These are phyloP conservation scores for Capronia coronata DNA, from an alignment of 2,329 filamentous ascomycete genomes.

Conservation along the genomic window DNA sequence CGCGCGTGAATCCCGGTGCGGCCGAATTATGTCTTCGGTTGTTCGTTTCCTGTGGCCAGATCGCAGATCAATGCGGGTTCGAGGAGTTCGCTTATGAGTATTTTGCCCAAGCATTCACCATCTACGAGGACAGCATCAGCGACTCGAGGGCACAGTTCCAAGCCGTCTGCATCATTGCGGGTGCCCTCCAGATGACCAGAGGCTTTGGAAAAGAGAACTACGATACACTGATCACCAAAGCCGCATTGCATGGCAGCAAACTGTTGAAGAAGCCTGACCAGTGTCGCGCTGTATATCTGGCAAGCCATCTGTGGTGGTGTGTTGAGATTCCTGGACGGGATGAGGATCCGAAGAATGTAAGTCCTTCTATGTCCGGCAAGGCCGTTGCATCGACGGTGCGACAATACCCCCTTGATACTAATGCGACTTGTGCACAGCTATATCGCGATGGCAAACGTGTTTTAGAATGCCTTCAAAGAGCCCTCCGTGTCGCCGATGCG, in stretches of 20 bases:
- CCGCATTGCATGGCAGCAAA: constrained; percentile 92
- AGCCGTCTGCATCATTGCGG: constrained; percentile 89
- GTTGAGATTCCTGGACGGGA: constrained; percentile 75
- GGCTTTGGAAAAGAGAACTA: constrained; percentile 97
- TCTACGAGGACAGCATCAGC: constrained; percentile 93
- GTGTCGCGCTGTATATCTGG: constrained; percentile 91
- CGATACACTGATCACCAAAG: constrained; percentile 96
- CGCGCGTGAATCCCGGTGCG: constrained; percentile 71
- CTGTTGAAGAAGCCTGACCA: constrained; percentile 96
- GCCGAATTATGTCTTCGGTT: constrained; percentile 83
- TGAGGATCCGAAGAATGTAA: constrained; percentile 71
- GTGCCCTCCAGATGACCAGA: constrained; percentile 77
- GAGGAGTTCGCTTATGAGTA: constrained; percentile 98
- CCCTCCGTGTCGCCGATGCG: constrained; percentile 89
- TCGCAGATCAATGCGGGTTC: constrained; percentile 82
- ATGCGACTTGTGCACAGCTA: no score
- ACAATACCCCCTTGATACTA: no score
- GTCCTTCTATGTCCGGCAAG: no score
- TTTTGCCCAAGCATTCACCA: constrained; percentile 95
- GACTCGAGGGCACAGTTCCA: constrained; percentile 97
- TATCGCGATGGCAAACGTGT: constrained; percentile 98
- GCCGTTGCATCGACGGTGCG: no score
- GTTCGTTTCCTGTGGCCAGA: constrained; percentile 86
- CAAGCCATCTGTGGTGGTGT: constrained; percentile 97
- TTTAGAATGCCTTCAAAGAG: constrained; percentile 89